Evolutionary conservation across 495 filamentous ascomycete genomes (phyloP).

Genomic region (Penicillium macrosclerotiorum): DNA sequence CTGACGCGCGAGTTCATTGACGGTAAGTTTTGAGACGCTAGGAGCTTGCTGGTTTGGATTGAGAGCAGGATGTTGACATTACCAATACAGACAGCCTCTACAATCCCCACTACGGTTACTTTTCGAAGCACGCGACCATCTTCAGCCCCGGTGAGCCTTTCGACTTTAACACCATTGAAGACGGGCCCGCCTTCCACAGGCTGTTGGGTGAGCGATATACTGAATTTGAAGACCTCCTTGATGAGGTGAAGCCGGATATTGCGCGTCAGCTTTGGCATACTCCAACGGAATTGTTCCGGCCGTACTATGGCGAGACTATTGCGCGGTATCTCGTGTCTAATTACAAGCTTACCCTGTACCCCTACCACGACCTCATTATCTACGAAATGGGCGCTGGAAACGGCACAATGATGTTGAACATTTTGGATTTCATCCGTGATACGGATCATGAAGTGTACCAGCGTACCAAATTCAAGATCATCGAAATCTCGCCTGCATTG

Average conservation of each 20-base stretch:
- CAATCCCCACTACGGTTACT: slow-evolving; percentile 97
- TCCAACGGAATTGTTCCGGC: slow-evolving; percentile 93
- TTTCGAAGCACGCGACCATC: slow-evolving; percentile 95
- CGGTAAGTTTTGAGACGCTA: slow-evolving; percentile 51
- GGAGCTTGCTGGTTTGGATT: neutral
- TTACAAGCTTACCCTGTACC: slow-evolving; percentile 90
- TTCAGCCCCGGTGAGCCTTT: slow-evolving; percentile 94
- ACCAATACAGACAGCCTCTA: slow-evolving; percentile 77
- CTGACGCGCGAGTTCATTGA: slow-evolving; percentile 95
- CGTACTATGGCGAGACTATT: slow-evolving; percentile 96
- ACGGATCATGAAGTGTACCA: slow-evolving; percentile 88
- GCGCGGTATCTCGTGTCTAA: slow-evolving; percentile 91
- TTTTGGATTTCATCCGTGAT: slow-evolving; percentile 92
- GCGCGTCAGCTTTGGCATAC: slow-evolving; percentile 97
- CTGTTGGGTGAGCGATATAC: slow-evolving; percentile 76
- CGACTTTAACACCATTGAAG: slow-evolving; percentile 73
- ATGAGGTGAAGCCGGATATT: slow-evolving; percentile 64
- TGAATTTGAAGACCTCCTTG: slow-evolving; percentile 85
- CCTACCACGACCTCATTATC: slow-evolving; percentile 95
- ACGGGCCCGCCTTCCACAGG: slow-evolving; percentile 79
- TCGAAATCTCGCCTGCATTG: slow-evolving; percentile 84
- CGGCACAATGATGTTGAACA: slow-evolving; percentile 96
- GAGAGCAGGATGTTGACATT: slow-evolving; percentile 10
- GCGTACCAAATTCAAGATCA: slow-evolving; percentile 89
- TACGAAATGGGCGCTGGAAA: slow-evolving; percentile 99